phyloP scores from a whole-genome alignment of 179 eudicot genomes.

The Drosera spatulata region DNA sequence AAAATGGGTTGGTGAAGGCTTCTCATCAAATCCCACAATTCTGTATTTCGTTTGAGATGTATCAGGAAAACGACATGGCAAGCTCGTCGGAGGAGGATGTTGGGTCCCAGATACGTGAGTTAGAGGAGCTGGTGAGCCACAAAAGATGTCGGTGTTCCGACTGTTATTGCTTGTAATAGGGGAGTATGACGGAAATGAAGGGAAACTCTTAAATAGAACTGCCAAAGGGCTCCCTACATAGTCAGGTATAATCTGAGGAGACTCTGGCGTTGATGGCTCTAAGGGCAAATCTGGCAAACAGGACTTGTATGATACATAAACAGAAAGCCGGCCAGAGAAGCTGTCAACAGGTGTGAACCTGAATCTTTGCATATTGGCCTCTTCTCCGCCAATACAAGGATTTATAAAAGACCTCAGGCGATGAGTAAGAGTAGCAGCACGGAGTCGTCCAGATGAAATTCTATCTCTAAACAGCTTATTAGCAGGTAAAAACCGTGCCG shows the following conservation, averaged over 20 bases:
- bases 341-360: slow-evolving; percentile 71
- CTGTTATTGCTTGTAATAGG: slow-evolving; percentile 77
- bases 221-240: slow-evolving; percentile 91
- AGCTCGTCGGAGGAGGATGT: slow-evolving; percentile 50
- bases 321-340: slow-evolving; percentile 69
- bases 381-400: slow-evolving; percentile 74
- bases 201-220: slow-evolving; percentile 38
- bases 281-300: slow-evolving; percentile 38
- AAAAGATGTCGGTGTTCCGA: slow-evolving; percentile 62
- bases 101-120: slow-evolving; percentile 26
- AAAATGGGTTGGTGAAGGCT: slow-evolving; percentile 54
- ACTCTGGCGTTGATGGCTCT: slow-evolving; percentile 64
- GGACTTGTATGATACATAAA: slow-evolving; percentile 54
- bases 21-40: slow-evolving; percentile 48
- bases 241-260: slow-evolving; percentile 73
- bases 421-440: slow-evolving; percentile 54
- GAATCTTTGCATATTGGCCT: slow-evolving; percentile 70
- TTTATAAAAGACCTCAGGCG: slow-evolving; percentile 64
- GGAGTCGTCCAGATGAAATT: slow-evolving; percentile 55
- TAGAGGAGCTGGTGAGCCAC: slow-evolving; percentile 50
- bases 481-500: slow-evolving; percentile 78
- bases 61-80: slow-evolving; percentile 43
- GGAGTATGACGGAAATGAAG: slow-evolving; percentile 48
- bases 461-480: slow-evolving; percentile 73
- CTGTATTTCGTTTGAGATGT: slow-evolving; percentile 25